phyloP scores from a whole-genome alignment of 257 asterid species.

The Nicotiana attenuata region DNA sequence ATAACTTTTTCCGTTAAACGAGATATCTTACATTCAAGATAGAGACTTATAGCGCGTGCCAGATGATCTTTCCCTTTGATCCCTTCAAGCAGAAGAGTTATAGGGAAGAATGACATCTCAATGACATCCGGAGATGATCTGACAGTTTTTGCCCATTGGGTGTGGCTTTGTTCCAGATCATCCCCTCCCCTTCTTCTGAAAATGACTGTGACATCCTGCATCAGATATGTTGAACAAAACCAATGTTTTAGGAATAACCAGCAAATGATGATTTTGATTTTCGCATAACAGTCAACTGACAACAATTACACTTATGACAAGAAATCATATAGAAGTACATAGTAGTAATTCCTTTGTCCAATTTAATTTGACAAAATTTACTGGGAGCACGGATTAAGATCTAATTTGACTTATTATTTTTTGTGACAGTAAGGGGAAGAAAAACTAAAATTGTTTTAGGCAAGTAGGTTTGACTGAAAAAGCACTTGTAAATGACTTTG shows the following conservation, averaged over 20 bases:
- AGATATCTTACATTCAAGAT: constrained; percentile 61
- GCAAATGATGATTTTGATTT: neutral
- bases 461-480: neutral
- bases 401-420: neutral
- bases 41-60: constrained; percentile 65
- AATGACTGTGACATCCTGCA: constrained; percentile 79
- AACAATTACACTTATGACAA: neutral
- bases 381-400: neutral
- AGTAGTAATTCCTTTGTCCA: neutral
- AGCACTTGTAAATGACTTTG: neutral
- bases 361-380: neutral
- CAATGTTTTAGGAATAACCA: neutral
- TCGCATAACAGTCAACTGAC: neutral
- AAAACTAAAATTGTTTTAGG: neutral
- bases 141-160: constrained; percentile 66
- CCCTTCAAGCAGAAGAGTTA: constrained; percentile 69
- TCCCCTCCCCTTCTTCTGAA: constrained; percentile 92
- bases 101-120: constrained; percentile 72
- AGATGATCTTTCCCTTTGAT: constrained; percentile 61
- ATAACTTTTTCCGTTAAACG: neutral
- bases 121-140: constrained; percentile 84
- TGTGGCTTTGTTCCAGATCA: constrained; percentile 82
- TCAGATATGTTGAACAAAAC: constrained; percentile 7
- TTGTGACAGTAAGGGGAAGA: neutral
- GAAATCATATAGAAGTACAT: neutral